These are phyloP conservation scores for Aspergillus sergii DNA, from an alignment of 2,329 filamentous ascomycete species.

Conservation along the genomic window DNA sequence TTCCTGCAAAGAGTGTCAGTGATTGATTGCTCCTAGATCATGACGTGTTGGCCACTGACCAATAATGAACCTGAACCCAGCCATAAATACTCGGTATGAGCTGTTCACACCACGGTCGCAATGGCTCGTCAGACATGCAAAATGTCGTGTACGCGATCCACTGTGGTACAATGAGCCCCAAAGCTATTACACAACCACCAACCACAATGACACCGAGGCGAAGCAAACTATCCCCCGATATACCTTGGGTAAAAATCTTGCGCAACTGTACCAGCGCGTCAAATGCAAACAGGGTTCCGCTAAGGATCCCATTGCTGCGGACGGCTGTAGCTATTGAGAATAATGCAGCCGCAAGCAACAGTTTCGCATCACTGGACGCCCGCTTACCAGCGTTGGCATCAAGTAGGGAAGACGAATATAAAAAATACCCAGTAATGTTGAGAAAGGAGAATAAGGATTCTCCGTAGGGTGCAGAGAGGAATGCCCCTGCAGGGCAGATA, in stretches of 20 bases:
- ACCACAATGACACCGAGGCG: slow-evolving; percentile 62
- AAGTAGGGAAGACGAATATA: slow-evolving; percentile 60
- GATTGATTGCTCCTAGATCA: not conserved
- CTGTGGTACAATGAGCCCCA: slow-evolving; percentile 74
- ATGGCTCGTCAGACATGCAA: slow-evolving; percentile 51
- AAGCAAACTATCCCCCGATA: slow-evolving; percentile 46
- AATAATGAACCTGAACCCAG: slow-evolving; percentile 88
- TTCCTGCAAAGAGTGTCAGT: slow-evolving; percentile 62
- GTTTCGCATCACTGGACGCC: slow-evolving; percentile 46
- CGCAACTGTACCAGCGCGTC: slow-evolving; percentile 54
- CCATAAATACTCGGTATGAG: slow-evolving; percentile 84
- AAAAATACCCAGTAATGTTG: slow-evolving; percentile 71
- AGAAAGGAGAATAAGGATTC: slow-evolving; percentile 80
- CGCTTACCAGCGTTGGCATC: slow-evolving; percentile 32
- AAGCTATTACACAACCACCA: slow-evolving; percentile 68
- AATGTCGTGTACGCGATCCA: slow-evolving; percentile 72
- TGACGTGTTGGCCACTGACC: slow-evolving; percentile 58
- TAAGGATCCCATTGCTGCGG: slow-evolving; percentile 84
- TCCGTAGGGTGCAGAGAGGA: slow-evolving; percentile 82
- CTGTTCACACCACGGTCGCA: slow-evolving; percentile 73
- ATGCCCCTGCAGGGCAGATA: slow-evolving; percentile 83
- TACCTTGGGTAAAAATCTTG: slow-evolving; percentile 43
- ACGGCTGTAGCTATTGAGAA: slow-evolving; percentile 75
- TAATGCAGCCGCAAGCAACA: slow-evolving; percentile 64
- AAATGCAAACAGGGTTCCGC: slow-evolving; percentile 73